Evolutionary conservation across 129 eudicot genomes (phyloP), one percentile per base, ranked within the genome.

Genomic region (Chrysanthemum makinoi): DNA sequence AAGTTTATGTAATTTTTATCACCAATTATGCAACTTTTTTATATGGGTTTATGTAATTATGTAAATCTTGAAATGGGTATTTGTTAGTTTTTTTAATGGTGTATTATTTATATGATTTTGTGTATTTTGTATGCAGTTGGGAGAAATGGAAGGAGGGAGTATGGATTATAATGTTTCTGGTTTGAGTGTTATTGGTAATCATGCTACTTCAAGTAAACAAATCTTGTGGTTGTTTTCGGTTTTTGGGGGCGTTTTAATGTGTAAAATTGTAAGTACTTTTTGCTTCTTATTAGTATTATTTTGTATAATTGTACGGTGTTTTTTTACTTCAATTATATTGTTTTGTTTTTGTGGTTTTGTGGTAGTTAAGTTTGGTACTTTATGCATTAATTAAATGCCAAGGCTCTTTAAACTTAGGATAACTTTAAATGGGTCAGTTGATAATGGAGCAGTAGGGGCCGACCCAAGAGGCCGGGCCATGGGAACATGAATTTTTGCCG

Each of bases 181-280:
- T 68, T 68, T 77, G 15, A 50, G 30, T 17, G 72, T 70, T 65
- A 60, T 84, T 33, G 70, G 28, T 43, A 65, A 76, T 54, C 75
- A 79, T 75, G 82, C 80, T 26, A 71, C 72, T 60, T 69, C 71
- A 17, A 70, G 72, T 47, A 80, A 79, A 30, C 83, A 73, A 48
- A 68, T 81, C 77, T 65, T 59, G 57, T 87, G 95, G 95, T 55
- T 87, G 20, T 62, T 80, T 49, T 81, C 91, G 1, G 70, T 83
- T 72, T 77, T 87, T 62, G 89, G 79, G 3, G 90, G 95, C 62
- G 66, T 87, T 75, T 16, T 85, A 30, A 87, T 90, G 88, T 87
- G 96, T 80, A 87, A 79, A 83, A 72, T 76, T 74, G 96, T 90
- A 71, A 83, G 91, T 72, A 17, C 0, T 33, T 2, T 35, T 73